Evolutionary conservation across 2,329 filamentous ascomycete species (phyloP), one percentile per base, ranked within the genome.

Genomic region (Amylocarpus encephaloides): DNA sequence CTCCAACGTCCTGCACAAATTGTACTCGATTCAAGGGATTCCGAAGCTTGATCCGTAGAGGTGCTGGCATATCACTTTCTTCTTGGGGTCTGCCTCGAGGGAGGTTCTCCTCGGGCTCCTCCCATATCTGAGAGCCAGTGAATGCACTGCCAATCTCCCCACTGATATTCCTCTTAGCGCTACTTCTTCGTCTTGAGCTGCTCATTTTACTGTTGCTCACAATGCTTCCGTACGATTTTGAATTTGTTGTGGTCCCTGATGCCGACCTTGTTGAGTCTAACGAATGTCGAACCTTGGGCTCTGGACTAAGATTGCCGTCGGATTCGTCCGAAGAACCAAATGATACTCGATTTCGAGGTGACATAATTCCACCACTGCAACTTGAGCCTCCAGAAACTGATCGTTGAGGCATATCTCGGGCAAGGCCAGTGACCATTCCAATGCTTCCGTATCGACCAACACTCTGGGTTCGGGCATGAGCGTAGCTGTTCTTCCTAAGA

Each of bases 121-220:
- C 91, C 75, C 89, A 96, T 53, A 96, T 91, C 63, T 88, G 83
- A 64, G 90, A 85, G 32, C 83, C 80, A 1, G 83, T 85, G 64
- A 88, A 90, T 1, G 82, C 78, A 19, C 58, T 53, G 48, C 78
- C 72, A 51, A 83, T 70, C 62, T 86, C 82, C 16, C 83, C 84
- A 64, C 84, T 89, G 61, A 83, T 77, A 58, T 86, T 86, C 53
- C 86, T 77, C 67, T 79, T 64, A 6, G 47, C 57, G 46, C 61
- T 60, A 42, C 53, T 61, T 42, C 51, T 58, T 51, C 57, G 56
- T 12, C 50, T 52, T 18, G 57, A 54, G 19, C 50, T 44, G 12
- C 51, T 50, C 43, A 43, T 45, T 53, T 54, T 26, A 22, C 35
- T 30, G 33, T 35, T 33, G 41, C 46, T 52, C 32, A 58, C 51